Conservation (phyloP, 768 basidiomycete genomes). For the Psilocybe sp. region DNA sequence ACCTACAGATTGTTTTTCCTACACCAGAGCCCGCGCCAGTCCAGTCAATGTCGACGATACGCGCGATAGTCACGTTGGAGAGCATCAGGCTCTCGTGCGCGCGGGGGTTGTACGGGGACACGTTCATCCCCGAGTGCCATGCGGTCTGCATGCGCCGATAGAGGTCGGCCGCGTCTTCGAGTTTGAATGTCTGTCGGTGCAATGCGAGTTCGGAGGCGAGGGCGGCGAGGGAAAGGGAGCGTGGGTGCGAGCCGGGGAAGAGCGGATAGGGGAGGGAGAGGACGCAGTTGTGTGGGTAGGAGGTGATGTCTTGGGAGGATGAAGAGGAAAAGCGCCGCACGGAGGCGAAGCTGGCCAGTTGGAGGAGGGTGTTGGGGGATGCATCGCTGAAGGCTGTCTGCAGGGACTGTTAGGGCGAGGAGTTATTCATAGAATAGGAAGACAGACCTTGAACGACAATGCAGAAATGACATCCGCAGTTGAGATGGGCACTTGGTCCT, state of each 20-base stretch:
- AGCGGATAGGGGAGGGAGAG: neutral
- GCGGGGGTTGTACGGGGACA: neutral
- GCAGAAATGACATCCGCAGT: neutral
- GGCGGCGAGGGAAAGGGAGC: neutral
- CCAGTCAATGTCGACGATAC: slow-evolving; percentile 1
- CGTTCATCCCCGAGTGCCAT: neutral
- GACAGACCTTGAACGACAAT: neutral
- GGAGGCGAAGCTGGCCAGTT: slow-evolving; percentile 1
- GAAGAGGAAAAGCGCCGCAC: slow-evolving; percentile 1
- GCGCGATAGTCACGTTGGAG: slow-evolving; percentile 1
- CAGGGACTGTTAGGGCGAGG: no score
- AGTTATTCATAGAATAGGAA: no score
- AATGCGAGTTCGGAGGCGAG: neutral
- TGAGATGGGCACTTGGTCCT: neutral
- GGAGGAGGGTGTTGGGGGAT: neutral
- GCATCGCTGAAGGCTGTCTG: neutral
- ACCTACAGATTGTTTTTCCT: neutral
- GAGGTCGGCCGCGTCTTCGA: neutral
- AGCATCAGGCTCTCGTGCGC: neutral
- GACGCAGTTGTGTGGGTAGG: slow-evolving; percentile 1
- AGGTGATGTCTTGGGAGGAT: neutral
- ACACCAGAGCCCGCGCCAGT: neutral
- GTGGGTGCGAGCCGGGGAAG: neutral
- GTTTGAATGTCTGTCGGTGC: neutral
- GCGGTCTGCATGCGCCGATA: neutral